Evolutionary conservation across 2,329 filamentous ascomycete species (phyloP).

Genomic region (Diaporthe vexans): DNA sequence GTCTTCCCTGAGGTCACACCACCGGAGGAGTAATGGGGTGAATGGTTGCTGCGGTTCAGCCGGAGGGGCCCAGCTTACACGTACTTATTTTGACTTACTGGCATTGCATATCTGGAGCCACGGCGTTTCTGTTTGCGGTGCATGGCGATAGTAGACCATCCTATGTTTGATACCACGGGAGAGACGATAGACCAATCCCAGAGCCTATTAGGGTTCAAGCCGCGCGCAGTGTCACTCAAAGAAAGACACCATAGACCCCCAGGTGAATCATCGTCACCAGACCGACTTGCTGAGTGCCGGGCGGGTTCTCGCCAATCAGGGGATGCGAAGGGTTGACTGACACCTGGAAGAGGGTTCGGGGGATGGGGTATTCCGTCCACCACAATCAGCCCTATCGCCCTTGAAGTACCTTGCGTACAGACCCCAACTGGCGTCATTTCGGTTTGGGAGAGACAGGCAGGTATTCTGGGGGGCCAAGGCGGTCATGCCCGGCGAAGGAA

Average conservation of each 20-base stretch:
- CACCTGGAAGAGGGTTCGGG: background rate
- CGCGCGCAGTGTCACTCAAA: background rate
- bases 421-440: constrained; percentile 20
- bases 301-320: constrained; percentile 16
- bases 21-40: constrained; percentile 38
- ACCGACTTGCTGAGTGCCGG: background rate
- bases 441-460: constrained; percentile 14
- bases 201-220: background rate
- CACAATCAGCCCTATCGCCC: constrained; percentile 24
- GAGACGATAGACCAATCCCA: constrained; percentile 16
- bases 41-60: background rate
- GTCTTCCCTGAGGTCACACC: constrained; percentile 59
- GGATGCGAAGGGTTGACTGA: background rate
- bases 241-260: background rate
- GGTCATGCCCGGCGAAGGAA: constrained; percentile 9
- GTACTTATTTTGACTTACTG: background rate
- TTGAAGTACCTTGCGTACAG: constrained; percentile 16
- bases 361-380: constrained; percentile 15
- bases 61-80: background rate
- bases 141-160: constrained; percentile 15
- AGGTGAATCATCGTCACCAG: background rate
- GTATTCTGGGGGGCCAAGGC: background rate
- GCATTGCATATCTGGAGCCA: constrained; percentile 19
- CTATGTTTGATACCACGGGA: constrained; percentile 28
- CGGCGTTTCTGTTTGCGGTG: constrained; percentile 25